Evolutionary conservation across 257 asterid species (phyloP), one percentile per base, ranked within the genome.

Genomic region (Catharanthus roseus): DNA sequence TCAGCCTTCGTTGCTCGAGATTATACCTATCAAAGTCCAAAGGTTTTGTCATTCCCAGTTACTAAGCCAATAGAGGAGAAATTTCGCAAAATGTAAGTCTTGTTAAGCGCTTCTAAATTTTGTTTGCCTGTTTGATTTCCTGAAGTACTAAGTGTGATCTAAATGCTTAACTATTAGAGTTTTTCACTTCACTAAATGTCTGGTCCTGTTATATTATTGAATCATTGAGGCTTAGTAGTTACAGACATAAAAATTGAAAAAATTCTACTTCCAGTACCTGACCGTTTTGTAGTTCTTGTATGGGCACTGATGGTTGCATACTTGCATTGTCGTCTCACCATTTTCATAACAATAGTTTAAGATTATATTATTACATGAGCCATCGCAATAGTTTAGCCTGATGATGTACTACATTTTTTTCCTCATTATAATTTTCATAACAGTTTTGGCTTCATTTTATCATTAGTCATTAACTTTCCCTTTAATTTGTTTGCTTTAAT

Each of bases 61-160:
- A 73, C 82, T 72, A 87, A 79, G 77, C 90, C 91, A 3, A 81
- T 76, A 33, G 79, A 78, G 65, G 91, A 77, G 64, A 86, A 84
- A 77, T 83, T 85, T 67, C 84, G 75, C 66, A 79, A 75, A 81
- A 73, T 80, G 98, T 93, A 82, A 84, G 96, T 80, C 56, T 72
- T 81, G 71, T 63, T 24, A 53, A 61, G 73, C 68, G 51, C 44
- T 57, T 50, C 73, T 64, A 45, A 28, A 13, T 51, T 56, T 28
- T 29, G 38, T 69, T 65, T 24, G 28, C n/a, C 53, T 7, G 63
- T 12, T 51, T 31, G 42, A 10, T 39, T 36, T 68, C 5, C 31
- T 36, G 44, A 33, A n/a, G n/a, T 28, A 31, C 29, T 65, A 29
- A 33, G 6, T 4, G 47, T 12, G 34, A 50, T 18, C 5, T 47